Evolutionary conservation across 2,329 filamentous ascomycete genomes (phyloP).

Genomic region (Hawksworthiomyces lignivorus): DNA sequence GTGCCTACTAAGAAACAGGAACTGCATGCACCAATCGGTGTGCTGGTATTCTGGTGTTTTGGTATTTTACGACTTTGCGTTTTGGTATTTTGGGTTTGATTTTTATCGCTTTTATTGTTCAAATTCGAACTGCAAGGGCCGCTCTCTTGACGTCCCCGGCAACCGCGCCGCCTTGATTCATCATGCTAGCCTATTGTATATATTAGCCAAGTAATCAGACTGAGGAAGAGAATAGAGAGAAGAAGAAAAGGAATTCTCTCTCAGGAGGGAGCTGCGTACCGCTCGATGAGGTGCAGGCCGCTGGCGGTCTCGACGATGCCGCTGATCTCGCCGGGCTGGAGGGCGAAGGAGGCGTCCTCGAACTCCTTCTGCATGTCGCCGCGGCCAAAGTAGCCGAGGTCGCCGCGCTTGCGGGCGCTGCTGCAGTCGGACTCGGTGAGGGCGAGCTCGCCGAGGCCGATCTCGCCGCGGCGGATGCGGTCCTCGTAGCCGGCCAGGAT

Average conservation of each 20-base stretch:
- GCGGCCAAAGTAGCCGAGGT: slow-evolving; percentile 88
- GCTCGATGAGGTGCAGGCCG: slow-evolving; percentile 90
- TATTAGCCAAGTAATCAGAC: neutral
- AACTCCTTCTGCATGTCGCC: slow-evolving; percentile 99
- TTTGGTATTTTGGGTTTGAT: neutral
- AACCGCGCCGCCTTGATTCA: no score
- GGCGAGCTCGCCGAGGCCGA: slow-evolving; percentile 73
- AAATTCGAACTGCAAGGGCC: neutral
- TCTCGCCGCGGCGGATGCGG: slow-evolving; percentile 64
- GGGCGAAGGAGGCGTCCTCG: slow-evolving; percentile 87
- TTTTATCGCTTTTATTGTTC: no score
- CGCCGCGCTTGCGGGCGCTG: slow-evolving; percentile 86
- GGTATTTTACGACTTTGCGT: neutral
- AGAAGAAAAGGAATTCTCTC: neutral
- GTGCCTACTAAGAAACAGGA: no score
- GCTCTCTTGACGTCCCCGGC: no score
- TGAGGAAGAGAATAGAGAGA: neutral
- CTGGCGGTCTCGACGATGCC: slow-evolving; percentile 85
- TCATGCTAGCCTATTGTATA: slow-evolving; percentile 6
- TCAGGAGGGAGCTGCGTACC: slow-evolving; percentile 42
- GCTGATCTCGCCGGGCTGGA: slow-evolving; percentile 82
- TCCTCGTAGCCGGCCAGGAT: slow-evolving; percentile 71
- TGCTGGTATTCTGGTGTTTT: no score
- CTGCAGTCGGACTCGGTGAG: slow-evolving; percentile 89
- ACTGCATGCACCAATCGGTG: no score